phyloP scores from a whole-genome alignment of 1,284 basidiomycete genomes.

The Leccinum cinnamomeum region DNA sequence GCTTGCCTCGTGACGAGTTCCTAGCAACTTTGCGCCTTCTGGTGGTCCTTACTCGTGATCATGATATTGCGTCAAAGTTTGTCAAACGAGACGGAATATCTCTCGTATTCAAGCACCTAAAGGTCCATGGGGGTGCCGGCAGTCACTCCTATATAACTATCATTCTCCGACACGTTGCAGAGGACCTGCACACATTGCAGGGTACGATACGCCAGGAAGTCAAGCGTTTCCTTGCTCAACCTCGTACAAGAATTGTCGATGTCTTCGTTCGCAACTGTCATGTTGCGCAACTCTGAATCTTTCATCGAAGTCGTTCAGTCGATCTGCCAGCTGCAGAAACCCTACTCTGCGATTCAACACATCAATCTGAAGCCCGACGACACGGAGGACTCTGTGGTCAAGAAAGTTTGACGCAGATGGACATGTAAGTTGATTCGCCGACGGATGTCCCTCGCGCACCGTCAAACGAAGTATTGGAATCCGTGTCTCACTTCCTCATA shows the following conservation, averaged over 20 bases:
- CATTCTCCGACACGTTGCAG: slow-evolving; percentile 88
- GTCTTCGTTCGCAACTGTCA: slow-evolving; percentile 75
- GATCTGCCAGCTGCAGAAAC: slow-evolving; percentile 71
- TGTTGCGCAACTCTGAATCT: slow-evolving; percentile 70
- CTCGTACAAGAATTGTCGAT: slow-evolving; percentile 72
- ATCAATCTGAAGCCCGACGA: slow-evolving; percentile 57
- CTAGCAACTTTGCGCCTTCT: slow-evolving; percentile 79
- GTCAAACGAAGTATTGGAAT: slow-evolving; percentile 56
- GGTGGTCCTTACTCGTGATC: slow-evolving; percentile 78
- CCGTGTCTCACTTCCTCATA: slow-evolving; percentile 71
- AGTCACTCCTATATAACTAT: slow-evolving; percentile 85
- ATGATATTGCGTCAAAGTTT: slow-evolving; percentile 58
- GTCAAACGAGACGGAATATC: slow-evolving; percentile 63
- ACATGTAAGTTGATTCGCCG: slow-evolving; percentile 72
- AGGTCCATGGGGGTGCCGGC: slow-evolving; percentile 57
- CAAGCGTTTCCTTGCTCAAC: slow-evolving; percentile 70
- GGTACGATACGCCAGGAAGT: slow-evolving; percentile 83
- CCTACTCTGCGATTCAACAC: slow-evolving; percentile 61
- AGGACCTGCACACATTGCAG: slow-evolving; percentile 69
- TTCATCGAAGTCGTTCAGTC: slow-evolving; percentile 78
- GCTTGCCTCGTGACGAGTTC: slow-evolving; percentile 74
- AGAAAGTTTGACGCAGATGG: slow-evolving; percentile 32
- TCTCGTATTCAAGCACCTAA: slow-evolving; percentile 69
- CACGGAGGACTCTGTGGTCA: slow-evolving; percentile 23
- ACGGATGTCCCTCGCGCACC: slow-evolving; percentile 26